phyloP scores from a whole-genome alignment of 2,329 filamentous ascomycete species.

The Clarireedia hainanense region DNA sequence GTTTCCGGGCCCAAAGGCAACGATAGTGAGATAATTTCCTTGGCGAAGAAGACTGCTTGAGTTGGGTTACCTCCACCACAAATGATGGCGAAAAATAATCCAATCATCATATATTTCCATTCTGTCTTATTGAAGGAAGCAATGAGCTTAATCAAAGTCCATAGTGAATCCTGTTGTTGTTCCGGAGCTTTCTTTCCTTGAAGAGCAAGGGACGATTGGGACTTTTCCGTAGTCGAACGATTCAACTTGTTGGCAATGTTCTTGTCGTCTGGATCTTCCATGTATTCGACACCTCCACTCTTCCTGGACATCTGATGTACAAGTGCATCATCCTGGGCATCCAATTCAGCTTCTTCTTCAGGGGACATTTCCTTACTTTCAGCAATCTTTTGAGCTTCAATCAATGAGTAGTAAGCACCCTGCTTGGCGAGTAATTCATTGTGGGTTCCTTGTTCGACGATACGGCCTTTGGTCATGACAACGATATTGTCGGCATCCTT shows the following conservation, averaged over 20 bases:
- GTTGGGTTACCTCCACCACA: conserved; percentile 75
- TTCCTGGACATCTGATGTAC: conserved; percentile 39
- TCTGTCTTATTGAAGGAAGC: conserved; percentile 71
- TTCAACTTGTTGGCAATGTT: conserved; percentile 50
- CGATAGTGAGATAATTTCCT: conserved; percentile 69
- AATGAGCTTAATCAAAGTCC: conserved; percentile 72
- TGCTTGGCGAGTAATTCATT: conserved; percentile 63
- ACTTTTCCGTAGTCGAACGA: conserved; percentile 47
- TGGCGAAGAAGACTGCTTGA: conserved; percentile 78
- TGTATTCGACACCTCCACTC: conserved; percentile 32
- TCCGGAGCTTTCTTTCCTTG: conserved; percentile 44
- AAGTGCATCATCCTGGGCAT: conserved; percentile 43
- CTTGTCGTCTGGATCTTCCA: conserved; percentile 53
- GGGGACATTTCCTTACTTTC: conserved; percentile 46
- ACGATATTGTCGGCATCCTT: conserved; percentile 93
- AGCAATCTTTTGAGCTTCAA: conserved; percentile 79
- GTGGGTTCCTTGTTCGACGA: conserved; percentile 88
- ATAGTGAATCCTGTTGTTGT: conserved; percentile 56
- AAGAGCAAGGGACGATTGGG: conserved; percentile 63
- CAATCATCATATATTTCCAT: conserved; percentile 62
- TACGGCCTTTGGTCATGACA: conserved; percentile 77
- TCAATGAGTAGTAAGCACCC: conserved; percentile 75
- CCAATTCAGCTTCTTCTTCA: conserved; percentile 43
- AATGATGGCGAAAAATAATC: conserved; percentile 65
- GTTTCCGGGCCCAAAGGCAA: conserved; percentile 25